A percentile compares a stretch with the other conserved stretches of the same genome.
Conservation (phyloP, 2,329 filamentous ascomycete species). For the Rasamsonia emersonii region DNA sequence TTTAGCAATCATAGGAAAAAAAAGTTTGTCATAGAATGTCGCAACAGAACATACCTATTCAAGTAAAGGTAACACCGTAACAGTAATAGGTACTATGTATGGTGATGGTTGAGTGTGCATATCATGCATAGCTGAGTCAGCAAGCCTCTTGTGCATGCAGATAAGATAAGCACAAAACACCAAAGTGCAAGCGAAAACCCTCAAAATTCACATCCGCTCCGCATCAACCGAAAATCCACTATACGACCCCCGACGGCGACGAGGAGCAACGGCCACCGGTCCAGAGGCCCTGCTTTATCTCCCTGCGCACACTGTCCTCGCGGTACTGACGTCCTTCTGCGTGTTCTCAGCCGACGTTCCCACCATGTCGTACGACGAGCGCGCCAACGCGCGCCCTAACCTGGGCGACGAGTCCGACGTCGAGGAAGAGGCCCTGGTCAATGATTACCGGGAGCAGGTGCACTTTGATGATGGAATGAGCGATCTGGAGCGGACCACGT, state of each 20-base stretch:
- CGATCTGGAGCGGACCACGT: constrained; percentile 67
- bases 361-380: constrained; percentile 39
- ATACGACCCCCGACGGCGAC: no score
- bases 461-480: constrained; percentile 83
- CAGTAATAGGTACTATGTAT: no score
- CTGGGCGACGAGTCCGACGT: constrained; percentile 79
- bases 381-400: constrained; percentile 33
- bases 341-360: constrained; percentile 3
- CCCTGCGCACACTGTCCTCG: no score
- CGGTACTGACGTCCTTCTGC: constrained; percentile 11
- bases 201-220: constrained; percentile 34
- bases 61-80: no score
- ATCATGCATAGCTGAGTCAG: constrained; percentile 24
- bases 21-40: no score
- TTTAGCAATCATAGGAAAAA: no score
- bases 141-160: constrained; percentile 19
- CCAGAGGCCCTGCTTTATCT: no score
- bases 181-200: constrained; percentile 34
- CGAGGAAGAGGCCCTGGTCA: constrained; percentile 90
- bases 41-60: no score
- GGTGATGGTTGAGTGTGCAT: no score
- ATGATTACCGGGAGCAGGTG: constrained; percentile 93
- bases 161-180: constrained; percentile 40
- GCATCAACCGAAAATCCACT: constrained; percentile 27
- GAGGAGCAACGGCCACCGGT: no score